Evolutionary conservation across 768 basidiomycete species (phyloP).

Genomic region (Imleria badia): DNA sequence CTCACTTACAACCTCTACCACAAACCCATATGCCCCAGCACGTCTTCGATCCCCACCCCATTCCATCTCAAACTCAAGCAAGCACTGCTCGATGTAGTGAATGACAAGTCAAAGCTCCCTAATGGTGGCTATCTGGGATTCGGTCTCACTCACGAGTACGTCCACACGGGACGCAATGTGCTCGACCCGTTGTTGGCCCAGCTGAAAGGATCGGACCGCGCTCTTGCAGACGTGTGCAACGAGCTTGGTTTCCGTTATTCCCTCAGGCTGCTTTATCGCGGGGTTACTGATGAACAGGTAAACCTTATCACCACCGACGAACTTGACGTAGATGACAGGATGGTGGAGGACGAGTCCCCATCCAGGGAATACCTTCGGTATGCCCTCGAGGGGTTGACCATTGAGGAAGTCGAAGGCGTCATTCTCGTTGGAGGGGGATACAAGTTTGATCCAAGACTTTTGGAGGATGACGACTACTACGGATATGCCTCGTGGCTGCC

Average conservation of each 20-base stretch:
- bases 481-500: background rate
- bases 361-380: background rate
- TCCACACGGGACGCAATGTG: background rate
- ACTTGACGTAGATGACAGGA: background rate
- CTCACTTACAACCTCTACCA: slow-evolving; percentile 42
- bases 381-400: background rate
- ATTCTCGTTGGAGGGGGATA: background rate
- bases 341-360: background rate
- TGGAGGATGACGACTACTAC: background rate
- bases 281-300: fast-evolving
- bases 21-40: background rate
- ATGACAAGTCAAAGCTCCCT: slow-evolving; percentile 1
- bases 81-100: background rate
- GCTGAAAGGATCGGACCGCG: slow-evolving; percentile 13
- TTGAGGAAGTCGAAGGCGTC: slow-evolving; percentile 6
- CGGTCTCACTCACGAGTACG: slow-evolving; percentile 15
- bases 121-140: slow-evolving; percentile 14
- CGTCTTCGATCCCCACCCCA: background rate
- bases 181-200: background rate
- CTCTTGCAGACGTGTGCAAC: slow-evolving; percentile 6
- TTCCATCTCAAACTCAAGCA: background rate
- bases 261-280: slow-evolving; percentile 5
- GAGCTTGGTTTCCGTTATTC: slow-evolving; percentile 4
- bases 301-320: background rate
- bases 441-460: background rate